Conservation (phyloP, 331 rosid species). For the Malus hybrid region DNA sequence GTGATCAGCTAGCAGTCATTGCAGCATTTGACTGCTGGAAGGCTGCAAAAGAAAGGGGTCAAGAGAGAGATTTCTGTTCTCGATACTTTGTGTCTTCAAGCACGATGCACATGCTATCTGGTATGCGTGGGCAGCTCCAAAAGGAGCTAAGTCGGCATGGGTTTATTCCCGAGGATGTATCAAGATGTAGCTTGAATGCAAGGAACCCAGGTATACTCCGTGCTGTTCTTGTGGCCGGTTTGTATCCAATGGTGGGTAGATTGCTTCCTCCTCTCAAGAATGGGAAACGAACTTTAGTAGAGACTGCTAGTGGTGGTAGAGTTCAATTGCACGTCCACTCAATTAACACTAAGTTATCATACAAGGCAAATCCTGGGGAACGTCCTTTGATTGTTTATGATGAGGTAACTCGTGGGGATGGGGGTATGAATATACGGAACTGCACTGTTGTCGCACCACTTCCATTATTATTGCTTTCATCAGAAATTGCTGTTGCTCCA, state of each 20-base stretch:
- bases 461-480: slow-evolving; percentile 64
- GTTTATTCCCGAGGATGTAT: slow-evolving; percentile 43
- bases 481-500: slow-evolving; percentile 87
- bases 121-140: slow-evolving; percentile 80
- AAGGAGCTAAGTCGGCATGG: slow-evolving; percentile 62
- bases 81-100: slow-evolving; percentile 46
- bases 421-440: slow-evolving; percentile 50
- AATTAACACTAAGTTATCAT: slow-evolving; percentile 26
- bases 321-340: slow-evolving; percentile 65
- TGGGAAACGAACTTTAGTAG: slow-evolving; percentile 30
- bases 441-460: slow-evolving; percentile 70
- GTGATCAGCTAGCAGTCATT: slow-evolving; percentile 83
- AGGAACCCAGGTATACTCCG: slow-evolving; percentile 66
- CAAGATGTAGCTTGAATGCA: slow-evolving; percentile 57
- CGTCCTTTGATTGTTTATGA: slow-evolving; percentile 50
- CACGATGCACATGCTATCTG: slow-evolving; percentile 64
- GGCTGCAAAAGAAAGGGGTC: neutral
- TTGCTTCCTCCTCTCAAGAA: slow-evolving; percentile 24
- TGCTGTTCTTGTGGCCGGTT: slow-evolving; percentile 73
- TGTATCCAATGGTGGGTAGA: slow-evolving; percentile 90
- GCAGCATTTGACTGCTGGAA: slow-evolving; percentile 89
- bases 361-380: slow-evolving; percentile 2
- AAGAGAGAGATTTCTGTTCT: slow-evolving; percentile 44
- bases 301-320: slow-evolving; percentile 49
- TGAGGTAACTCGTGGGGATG: slow-evolving; percentile 73